Evolutionary conservation across 768 basidiomycete species (phyloP), one percentile per base, ranked within the genome.

Genomic region (Tephrocybe sp.): DNA sequence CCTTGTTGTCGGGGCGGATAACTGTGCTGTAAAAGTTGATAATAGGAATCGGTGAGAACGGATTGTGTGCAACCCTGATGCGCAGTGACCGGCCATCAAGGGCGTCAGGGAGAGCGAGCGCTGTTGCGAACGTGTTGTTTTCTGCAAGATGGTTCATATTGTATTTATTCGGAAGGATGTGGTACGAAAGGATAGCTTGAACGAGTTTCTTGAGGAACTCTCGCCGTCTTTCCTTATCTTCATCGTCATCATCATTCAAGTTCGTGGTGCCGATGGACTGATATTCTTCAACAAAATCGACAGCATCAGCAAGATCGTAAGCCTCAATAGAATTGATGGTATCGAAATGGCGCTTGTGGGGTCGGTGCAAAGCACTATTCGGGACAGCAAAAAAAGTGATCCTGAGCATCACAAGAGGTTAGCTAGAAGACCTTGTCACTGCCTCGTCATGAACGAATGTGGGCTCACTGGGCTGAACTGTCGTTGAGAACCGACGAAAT

Each of bases 201-300:
- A 84, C 57, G 50, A 86, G 73, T 45, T 70, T 68, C 55, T 79
- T 79, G 58, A 88, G 64, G 39, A 77, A 71, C 60, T 82, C 77
- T 55, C 78, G 81, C 49, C 72, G 69, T 36, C 68, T 70, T 54
- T 80, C 69, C 53, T 73, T 78, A 33, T 76, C 64, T 15, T 64
- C 57, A 2, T 70, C 66, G 25, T 67, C 61, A 15, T 78, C 24
- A 21, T 69, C 66, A 29, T 68, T 59, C n/a, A n/a, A n/a, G n/a
- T n/a, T n/a, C n/a, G n/a, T n/a, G 18, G 76, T 25, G 19, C 23
- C 70, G 24, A 79, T 68, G 45, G 72, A 58, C 22, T 72, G 71
- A 19, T 71, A 52, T 33, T 61, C 55, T 16, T 63, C 54, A 21
- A 62, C 60, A 3, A 71, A 49, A 41, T 67, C 56, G 34, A 65